A percentile compares a stretch with the other conserved stretches of the same genome.
These are phyloP conservation scores for Eutrema salsugineum DNA, from an alignment of 441 rosid species.

Conservation along the genomic window DNA sequence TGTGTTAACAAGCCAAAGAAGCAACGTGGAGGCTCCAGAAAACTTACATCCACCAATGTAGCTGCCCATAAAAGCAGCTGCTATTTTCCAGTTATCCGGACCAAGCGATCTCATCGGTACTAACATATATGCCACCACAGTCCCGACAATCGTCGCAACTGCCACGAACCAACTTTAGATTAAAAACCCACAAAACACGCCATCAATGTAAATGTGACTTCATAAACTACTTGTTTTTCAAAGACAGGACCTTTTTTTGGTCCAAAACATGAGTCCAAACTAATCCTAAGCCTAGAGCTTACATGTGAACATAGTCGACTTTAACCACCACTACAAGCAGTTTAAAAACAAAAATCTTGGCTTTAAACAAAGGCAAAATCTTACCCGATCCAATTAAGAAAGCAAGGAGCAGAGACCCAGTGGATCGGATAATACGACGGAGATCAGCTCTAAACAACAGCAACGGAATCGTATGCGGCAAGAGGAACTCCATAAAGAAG, in stretches of 20 bases:
- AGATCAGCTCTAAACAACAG: conserved; percentile 78
- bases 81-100: conserved; percentile 84
- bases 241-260: too few species aligned
- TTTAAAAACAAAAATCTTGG: too few species aligned
- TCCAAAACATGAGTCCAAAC: neutral
- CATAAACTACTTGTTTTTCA: too few species aligned
- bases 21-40: conserved; percentile 3
- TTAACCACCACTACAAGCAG: neutral
- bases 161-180: conserved; percentile 30
- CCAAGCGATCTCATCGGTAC: conserved; percentile 93
- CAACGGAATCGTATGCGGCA: conserved; percentile 67
- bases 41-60: conserved; percentile 87
- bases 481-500: conserved; percentile 56
- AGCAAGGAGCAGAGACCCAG: conserved; percentile 66
- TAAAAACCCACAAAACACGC: neutral
- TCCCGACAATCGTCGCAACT: conserved; percentile 71
- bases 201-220: neutral
- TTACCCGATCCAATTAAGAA: conserved; percentile 79
- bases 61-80: conserved; percentile 86
- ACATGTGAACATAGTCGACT: neutral
- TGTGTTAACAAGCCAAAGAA: conserved; percentile 14
- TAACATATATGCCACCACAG: conserved; percentile 56
- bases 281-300: neutral
- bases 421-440: conserved; percentile 54
- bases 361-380: neutral